Conservation (phyloP, 2,329 filamentous ascomycete species). For the Diaporthe citri region DNA sequence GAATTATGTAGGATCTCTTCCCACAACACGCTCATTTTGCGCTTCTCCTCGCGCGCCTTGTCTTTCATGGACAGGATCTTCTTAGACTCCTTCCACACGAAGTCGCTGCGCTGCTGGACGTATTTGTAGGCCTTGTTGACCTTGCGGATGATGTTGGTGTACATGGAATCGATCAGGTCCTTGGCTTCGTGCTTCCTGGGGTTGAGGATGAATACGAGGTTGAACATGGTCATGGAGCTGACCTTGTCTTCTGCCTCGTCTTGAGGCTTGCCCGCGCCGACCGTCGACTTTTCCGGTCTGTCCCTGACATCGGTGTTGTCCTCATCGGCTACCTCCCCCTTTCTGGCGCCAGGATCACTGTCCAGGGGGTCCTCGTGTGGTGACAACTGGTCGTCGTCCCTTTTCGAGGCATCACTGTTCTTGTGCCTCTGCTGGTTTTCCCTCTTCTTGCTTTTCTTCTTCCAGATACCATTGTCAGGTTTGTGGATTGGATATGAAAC, state of each 20-base stretch:
- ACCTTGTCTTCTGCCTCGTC: constrained; percentile 71
- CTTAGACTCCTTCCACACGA: constrained; percentile 92
- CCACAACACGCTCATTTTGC: constrained; percentile 77
- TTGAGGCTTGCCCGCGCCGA: constrained; percentile 51
- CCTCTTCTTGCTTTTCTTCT: constrained; percentile 69
- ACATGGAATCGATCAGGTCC: constrained; percentile 80
- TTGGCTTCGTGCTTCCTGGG: constrained; percentile 84
- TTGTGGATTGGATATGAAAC: constrained; percentile 88
- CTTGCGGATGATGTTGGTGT: constrained; percentile 90
- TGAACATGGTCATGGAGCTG: constrained; percentile 94
- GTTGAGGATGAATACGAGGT: constrained; percentile 91
- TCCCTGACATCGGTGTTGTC: constrained; percentile 50
- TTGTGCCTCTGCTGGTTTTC: constrained; percentile 49
- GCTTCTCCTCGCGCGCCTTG: constrained; percentile 78
- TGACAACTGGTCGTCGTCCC: constrained; percentile 47
- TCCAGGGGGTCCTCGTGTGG: constrained; percentile 44
- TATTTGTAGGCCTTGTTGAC: constrained; percentile 93
- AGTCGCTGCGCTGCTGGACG: constrained; percentile 89
- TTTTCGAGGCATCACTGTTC: constrained; percentile 42
- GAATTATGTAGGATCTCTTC: constrained; percentile 78
- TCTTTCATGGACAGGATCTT: constrained; percentile 85
- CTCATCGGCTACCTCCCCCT: constrained; percentile 40
- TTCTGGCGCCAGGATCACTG: constrained; percentile 42
- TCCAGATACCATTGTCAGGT: constrained; percentile 82
- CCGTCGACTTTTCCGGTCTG: constrained; percentile 48